Conservation (phyloP, 306 rosid species). For the Crotalaria pallida region DNA sequence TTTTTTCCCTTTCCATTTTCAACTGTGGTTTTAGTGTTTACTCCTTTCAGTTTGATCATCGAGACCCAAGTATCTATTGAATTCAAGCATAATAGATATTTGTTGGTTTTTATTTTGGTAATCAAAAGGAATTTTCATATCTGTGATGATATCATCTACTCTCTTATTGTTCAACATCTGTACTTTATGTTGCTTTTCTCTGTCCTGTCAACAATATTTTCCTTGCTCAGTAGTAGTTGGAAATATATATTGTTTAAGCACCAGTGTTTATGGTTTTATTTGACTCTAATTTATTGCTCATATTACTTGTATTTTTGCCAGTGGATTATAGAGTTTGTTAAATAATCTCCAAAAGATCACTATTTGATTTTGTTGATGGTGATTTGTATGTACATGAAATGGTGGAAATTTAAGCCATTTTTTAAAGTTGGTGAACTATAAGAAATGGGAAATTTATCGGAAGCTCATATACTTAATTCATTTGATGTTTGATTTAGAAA, state of each 20-base stretch:
- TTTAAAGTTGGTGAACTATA: neutral
- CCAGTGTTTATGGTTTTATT: neutral
- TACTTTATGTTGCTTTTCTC: neutral
- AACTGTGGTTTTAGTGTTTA: constrained; percentile 1
- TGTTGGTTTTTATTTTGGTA: neutral
- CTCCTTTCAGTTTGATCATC: neutral
- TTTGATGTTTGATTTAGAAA: neutral
- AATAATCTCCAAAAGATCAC: neutral
- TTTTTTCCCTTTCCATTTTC: neutral
- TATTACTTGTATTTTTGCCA: neutral
- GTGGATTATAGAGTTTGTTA: neutral
- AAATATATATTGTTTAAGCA: neutral
- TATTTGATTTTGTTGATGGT: neutral
- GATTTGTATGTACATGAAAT: neutral
- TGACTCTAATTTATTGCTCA: neutral
- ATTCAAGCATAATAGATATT: neutral
- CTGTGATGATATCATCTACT: neutral
- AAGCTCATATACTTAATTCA: neutral
- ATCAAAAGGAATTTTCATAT: neutral
- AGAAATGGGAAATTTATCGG: neutral
- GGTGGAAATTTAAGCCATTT: neutral
- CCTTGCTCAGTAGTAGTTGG: neutral
- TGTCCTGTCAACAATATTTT: neutral
- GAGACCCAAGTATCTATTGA: neutral
- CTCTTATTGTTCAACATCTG: neutral